phyloP scores from a whole-genome alignment of 192 early-diverging fungal genomes.

The Backusella circina region DNA sequence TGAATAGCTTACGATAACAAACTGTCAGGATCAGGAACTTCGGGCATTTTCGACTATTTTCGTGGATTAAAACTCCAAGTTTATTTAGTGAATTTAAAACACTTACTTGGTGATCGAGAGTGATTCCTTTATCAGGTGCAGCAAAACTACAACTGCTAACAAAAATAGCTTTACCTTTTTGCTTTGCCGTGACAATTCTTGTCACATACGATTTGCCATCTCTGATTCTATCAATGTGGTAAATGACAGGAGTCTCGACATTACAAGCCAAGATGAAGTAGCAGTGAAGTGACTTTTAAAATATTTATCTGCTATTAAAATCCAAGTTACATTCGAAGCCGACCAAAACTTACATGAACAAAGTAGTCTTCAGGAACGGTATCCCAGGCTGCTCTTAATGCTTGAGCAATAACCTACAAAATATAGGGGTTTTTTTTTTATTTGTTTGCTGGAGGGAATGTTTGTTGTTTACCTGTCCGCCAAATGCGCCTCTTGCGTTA shows the following conservation, averaged over 20 bases:
- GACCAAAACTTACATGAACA: conserved; percentile 44
- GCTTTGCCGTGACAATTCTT: conserved; percentile 71
- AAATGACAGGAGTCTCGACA: conserved; percentile 73
- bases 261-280: conserved; percentile 84
- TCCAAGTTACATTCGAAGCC: background rate
- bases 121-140: conserved; percentile 45
- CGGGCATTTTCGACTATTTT: conserved; percentile 14
- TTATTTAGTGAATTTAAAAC: background rate
- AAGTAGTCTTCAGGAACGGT: conserved; percentile 66
- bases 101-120: conserved; percentile 58
- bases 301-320: background rate
- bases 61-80: background rate
- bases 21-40: conserved; percentile 22
- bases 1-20: conserved; percentile 14
- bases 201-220: conserved; percentile 57
- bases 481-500: conserved; percentile 83
- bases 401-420: conserved; percentile 48
- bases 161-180: conserved; percentile 77
- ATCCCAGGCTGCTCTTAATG: conserved; percentile 69
- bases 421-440: background rate
- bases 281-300: conserved; percentile 68
- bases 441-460: background rate
- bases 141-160: conserved; percentile 72
- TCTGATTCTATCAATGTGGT: conserved; percentile 67
- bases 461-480: conserved; percentile 46